These are phyloP conservation scores for Leccinum arenicola DNA, from an alignment of 768 basidiomycete species.

Conservation along the genomic window DNA sequence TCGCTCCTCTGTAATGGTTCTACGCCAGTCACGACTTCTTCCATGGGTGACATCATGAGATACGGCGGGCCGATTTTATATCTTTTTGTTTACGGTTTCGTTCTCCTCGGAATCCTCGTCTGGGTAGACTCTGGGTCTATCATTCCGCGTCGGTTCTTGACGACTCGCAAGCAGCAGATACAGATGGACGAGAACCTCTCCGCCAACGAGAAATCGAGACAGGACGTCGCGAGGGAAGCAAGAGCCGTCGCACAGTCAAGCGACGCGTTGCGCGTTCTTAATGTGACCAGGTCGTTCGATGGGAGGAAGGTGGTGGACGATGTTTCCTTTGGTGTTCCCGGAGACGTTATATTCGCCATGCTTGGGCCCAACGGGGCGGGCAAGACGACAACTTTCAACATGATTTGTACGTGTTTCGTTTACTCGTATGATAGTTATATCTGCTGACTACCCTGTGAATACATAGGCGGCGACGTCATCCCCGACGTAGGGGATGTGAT, in stretches of 20 bases:
- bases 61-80: constrained; percentile 78
- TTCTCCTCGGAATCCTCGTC: constrained; percentile 62
- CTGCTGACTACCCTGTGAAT: background rate
- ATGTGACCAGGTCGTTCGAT: constrained; percentile 60
- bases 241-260: constrained; percentile 43
- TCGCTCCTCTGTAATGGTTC: constrained; percentile 65
- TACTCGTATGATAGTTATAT: background rate
- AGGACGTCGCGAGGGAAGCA: constrained; percentile 58
- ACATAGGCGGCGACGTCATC: constrained; percentile 61
- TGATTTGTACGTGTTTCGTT: constrained; percentile 56
- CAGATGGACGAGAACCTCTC: constrained; percentile 13
- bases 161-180: constrained; percentile 14
- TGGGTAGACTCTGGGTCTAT: constrained; percentile 71
- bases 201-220: constrained; percentile 23
- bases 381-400: constrained; percentile 79
- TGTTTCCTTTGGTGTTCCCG: constrained; percentile 64
- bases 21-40: constrained; percentile 41
- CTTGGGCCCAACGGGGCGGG: constrained; percentile 84
- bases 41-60: constrained; percentile 51
- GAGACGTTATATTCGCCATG: constrained; percentile 65
- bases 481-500: constrained; percentile 69
- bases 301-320: constrained; percentile 64
- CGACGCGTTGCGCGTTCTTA: constrained; percentile 60
- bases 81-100: constrained; percentile 56
- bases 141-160: constrained; percentile 38